Evolutionary conservation across 768 basidiomycete genomes (phyloP).

Genomic region (Podaxis mareebaensis): DNA sequence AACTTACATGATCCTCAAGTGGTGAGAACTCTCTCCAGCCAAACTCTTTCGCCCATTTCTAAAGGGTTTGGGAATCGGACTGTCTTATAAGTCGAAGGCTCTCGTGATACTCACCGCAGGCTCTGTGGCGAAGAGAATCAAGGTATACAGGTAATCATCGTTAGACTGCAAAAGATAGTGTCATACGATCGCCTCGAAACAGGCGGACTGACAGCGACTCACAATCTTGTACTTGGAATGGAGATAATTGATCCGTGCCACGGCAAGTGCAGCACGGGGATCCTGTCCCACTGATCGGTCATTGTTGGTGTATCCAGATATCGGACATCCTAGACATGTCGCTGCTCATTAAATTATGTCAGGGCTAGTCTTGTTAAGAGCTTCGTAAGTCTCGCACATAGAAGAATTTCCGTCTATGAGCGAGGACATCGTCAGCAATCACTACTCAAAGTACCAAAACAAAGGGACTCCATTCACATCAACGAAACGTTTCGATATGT

Average conservation of each 20-base stretch:
- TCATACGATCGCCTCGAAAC: background rate
- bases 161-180: constrained; percentile 24
- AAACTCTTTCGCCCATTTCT: constrained; percentile 16
- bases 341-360: no score
- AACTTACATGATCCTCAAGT: constrained; percentile 33
- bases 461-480: no score
- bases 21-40: constrained; percentile 30
- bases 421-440: no score
- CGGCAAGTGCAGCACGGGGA: background rate
- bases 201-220: background rate
- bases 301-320: no score
- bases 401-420: no score
- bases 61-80: background rate
- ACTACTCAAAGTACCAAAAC: no score
- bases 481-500: no score
- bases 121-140: constrained; percentile 31
- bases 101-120: constrained; percentile 19
- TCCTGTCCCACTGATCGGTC: background rate
- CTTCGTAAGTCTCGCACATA: no score
- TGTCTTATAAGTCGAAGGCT: background rate
- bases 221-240: background rate
- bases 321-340: no score
- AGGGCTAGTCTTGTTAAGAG: no score
- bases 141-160: constrained; percentile 33
- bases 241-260: background rate